These are phyloP conservation scores for Pythium sukuiense DNA, from an alignment of 352 stramenopile genomes.

Conservation along the genomic window DNA sequence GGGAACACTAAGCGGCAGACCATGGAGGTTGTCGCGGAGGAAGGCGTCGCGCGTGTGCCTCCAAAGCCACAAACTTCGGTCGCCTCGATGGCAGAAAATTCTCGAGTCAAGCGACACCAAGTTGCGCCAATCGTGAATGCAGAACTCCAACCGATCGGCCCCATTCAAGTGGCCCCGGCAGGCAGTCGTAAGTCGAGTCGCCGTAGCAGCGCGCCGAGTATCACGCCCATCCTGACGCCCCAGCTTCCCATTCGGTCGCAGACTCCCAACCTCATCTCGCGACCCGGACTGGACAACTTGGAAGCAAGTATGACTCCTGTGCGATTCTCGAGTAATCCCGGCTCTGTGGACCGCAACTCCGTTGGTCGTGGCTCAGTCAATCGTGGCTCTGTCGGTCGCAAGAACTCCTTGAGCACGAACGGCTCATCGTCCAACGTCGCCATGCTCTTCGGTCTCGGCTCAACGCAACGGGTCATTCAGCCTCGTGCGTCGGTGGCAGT, in stretches of 20 bases:
- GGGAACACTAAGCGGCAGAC: not conserved
- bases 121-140: slow-evolving; percentile 20
- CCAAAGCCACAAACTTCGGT: not conserved
- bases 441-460: slow-evolving; percentile 2
- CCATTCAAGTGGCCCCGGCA: not conserved
- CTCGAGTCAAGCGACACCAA: slow-evolving; percentile 18
- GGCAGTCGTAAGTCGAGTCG: slow-evolving; percentile 9
- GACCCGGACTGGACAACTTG: not conserved
- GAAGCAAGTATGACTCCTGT: not conserved
- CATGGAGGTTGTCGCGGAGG: slow-evolving; percentile 17
- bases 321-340: not conserved
- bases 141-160: slow-evolving; percentile 9
- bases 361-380: slow-evolving; percentile 13
- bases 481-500: slow-evolving; percentile 40
- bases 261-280: not conserved
- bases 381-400: slow-evolving; percentile 13
- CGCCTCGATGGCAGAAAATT: not conserved
- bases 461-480: slow-evolving; percentile 10
- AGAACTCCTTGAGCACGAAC: slow-evolving; percentile 17
- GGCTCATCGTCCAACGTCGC: slow-evolving; percentile 17
- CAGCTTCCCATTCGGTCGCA: not conserved
- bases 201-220: slow-evolving; percentile 14
- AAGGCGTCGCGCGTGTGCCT: not conserved
- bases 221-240: slow-evolving; percentile 4
- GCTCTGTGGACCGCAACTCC: slow-evolving; percentile 11